Evolutionary conservation across 1,284 basidiomycete species (phyloP).

Genomic region (Melampsora americana): DNA sequence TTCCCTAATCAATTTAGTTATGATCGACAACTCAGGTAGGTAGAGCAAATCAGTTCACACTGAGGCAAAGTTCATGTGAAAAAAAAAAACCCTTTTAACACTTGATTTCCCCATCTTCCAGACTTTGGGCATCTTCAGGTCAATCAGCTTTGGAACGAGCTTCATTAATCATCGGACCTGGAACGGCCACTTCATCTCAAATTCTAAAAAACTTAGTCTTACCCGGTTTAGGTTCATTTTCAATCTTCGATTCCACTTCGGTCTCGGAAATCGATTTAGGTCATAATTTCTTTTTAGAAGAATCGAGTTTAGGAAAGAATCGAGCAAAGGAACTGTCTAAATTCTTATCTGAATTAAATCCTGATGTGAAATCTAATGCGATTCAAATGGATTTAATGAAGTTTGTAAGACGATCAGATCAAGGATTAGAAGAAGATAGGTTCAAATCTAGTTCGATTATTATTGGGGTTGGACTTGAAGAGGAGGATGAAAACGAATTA

Average conservation of each 20-base stretch:
- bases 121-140: conserved; percentile 90
- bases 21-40: conserved; percentile 40
- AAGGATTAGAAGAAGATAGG: conserved; percentile 58
- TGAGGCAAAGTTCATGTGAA: too few relatives aligned
- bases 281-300: conserved; percentile 91
- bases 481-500: conserved; percentile 45
- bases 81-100: too few relatives aligned
- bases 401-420: not conserved
- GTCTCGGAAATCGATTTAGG: conserved; percentile 76
- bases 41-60: not conserved
- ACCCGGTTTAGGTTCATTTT: conserved; percentile 87
- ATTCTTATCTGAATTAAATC: conserved; percentile 80
- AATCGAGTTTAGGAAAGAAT: conserved; percentile 70
- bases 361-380: conserved; percentile 71
- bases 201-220: conserved; percentile 92
- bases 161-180: conserved; percentile 74
- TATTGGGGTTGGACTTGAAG: conserved; percentile 71
- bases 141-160: conserved; percentile 85
- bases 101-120: too few relatives aligned
- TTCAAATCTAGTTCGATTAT: conserved; percentile 68
- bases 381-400: conserved; percentile 52
- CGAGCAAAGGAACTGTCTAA: conserved; percentile 76
- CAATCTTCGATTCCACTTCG: conserved; percentile 68
- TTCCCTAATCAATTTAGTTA: not conserved
- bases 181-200: conserved; percentile 74